phyloP scores from a whole-genome alignment of 257 asterid genomes.

The Solanum paucissectum region DNA sequence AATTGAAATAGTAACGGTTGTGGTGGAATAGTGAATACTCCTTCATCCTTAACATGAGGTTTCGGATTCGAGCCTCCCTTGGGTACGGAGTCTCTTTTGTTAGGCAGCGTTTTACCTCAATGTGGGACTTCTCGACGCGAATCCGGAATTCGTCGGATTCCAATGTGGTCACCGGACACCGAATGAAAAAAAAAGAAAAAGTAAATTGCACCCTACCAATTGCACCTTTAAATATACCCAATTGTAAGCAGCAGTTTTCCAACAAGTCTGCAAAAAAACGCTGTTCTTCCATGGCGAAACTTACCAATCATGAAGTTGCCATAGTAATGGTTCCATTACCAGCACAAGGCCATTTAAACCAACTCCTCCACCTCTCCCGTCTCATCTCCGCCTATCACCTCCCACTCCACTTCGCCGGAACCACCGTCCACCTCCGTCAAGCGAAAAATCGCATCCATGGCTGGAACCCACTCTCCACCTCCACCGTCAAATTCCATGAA shows the following conservation, averaged over 20 bases:
- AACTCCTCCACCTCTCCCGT: constrained; percentile 11
- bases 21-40: rapidly evolving
- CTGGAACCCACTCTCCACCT: neutral
- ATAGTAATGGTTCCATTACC: constrained; percentile 13
- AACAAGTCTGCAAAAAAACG: neutral
- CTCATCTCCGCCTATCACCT: constrained; percentile 3
- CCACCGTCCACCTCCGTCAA: neutral
- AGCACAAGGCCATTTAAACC: constrained; percentile 17
- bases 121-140: no score
- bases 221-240: neutral
- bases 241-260: neutral
- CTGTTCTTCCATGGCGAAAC: neutral
- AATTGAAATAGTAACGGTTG: no score
- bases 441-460: constrained; percentile 4
- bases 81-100: rapidly evolving
- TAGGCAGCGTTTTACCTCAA: no score
- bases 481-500: constrained; percentile 3
- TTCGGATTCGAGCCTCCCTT: no score
- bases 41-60: rapidly evolving
- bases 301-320: neutral
- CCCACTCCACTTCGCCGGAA: constrained; percentile 3
- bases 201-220: neutral
- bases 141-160: no score
- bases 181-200: no score
- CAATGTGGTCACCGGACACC: rapidly evolving